Evolutionary conservation across 257 asterid species (phyloP), one percentile per base, ranked within the genome.

Genomic region (Nicotiana noctiflora): DNA sequence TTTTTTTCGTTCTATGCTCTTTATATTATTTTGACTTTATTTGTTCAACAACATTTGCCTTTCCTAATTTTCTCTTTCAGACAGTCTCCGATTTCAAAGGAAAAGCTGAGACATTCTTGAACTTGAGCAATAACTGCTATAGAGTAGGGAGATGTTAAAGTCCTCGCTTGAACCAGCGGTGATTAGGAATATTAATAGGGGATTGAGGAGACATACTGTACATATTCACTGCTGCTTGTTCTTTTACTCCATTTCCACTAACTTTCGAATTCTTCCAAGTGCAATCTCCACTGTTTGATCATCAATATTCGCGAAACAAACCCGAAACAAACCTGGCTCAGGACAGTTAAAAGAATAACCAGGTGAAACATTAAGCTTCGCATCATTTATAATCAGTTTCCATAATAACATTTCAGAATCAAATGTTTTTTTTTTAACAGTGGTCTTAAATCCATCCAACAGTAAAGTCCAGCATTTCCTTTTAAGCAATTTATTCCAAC

Each of bases 321-420:
- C 93, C 81, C 98, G 82, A 57, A 91, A 94, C 98, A 98, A 94
- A 4, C 98, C 98, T 0, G 96, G 95, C 19, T 94, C 98, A 6
- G 40, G n/a, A 84, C 97, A 91, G n/a, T 89, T 90, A 29, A 91
- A 94, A 0, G 97, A 93, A 3, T 84, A 74, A 0, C 98, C 98
- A 0, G 98, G 98, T 0, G 98, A 94, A 1, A 94, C 90, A 8
- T 94, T 94, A 2, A 94, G 86, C 89, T 91, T 93, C 44, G 89
- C 95, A 4, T 89, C 87, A 2, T 87, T 59, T 3, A 94, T 67
- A 0, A 94, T 90, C 56, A 76, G 23, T 27, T 83, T 82, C 98
- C 98, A 94, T 11, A 91, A 80, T 13, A 3, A 72, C 87, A 85
- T 81, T 64, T 94, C 98, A 4, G 92, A 87, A 6, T 93, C 96